Percentiles rank a stretch among this genome's conserved stretches.
These are phyloP conservation scores for Solanum arcanum DNA, from an alignment of 257 asterid genomes.

Conservation along the genomic window DNA sequence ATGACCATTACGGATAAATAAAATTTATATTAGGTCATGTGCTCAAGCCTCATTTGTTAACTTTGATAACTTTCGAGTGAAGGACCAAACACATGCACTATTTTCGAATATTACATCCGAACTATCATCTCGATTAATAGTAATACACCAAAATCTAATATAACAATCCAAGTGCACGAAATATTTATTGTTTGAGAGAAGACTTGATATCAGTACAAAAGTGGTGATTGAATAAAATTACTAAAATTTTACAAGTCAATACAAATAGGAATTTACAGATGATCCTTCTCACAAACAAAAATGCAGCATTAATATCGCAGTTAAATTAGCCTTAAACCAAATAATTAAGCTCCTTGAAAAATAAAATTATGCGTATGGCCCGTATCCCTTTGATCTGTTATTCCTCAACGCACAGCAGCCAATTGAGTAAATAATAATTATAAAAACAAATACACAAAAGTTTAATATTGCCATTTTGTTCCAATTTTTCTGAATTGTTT, in stretches of 20 bases:
- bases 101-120: fast-evolving
- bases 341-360: neutral
- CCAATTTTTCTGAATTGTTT: slow-evolving; percentile 43
- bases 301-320: neutral
- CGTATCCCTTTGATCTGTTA: slow-evolving; percentile 7
- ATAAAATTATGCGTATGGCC: neutral
- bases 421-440: slow-evolving; percentile 28
- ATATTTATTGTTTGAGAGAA: neutral
- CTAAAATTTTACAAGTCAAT: neutral
- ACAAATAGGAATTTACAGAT: neutral
- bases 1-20: neutral
- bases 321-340: neutral
- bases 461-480: slow-evolving; percentile 28
- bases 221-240: neutral
- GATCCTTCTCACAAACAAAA: too few relatives aligned
- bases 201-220: neutral
- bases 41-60: neutral
- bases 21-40: neutral
- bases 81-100: too few relatives aligned
- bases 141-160: neutral
- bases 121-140: neutral
- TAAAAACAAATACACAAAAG: slow-evolving; percentile 7
- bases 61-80: neutral
- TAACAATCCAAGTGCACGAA: neutral
- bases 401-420: slow-evolving; percentile 70